These are phyloP conservation scores for Gracilaria gracilis DNA, from an alignment of 23 red algal genomes.

Conservation along the genomic window DNA sequence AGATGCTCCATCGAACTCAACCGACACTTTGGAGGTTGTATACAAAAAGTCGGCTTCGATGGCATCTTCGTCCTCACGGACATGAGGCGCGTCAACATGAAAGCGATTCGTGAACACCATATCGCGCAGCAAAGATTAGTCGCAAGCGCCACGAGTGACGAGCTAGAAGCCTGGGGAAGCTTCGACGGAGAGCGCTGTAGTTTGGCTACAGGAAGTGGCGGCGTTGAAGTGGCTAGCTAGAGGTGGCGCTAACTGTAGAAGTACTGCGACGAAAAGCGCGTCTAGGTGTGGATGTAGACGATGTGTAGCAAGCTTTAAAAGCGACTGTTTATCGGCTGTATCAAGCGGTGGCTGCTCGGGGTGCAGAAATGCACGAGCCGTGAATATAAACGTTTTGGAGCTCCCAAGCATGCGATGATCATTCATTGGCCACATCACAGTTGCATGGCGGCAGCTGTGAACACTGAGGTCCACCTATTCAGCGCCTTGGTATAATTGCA, in stretches of 20 bases:
- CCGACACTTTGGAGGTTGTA: constrained; percentile 55
- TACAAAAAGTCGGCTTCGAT: constrained; percentile 80
- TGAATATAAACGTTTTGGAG: constrained; percentile 1
- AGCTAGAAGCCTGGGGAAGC: background rate
- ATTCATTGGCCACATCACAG: background rate
- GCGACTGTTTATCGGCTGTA: too few species aligned
- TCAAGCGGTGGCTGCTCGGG: background rate
- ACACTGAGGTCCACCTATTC: background rate
- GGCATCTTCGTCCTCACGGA: constrained; percentile 23
- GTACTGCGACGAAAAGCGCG: background rate
- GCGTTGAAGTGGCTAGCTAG: background rate
- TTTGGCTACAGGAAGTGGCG: background rate
- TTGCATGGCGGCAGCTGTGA: background rate
- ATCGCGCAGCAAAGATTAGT: background rate
- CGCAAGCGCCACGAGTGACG: background rate
- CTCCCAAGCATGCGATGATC: background rate
- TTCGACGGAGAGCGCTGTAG: background rate
- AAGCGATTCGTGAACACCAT: constrained; percentile 76
- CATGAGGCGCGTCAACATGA: constrained; percentile 52
- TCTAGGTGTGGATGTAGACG: background rate
- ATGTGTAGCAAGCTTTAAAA: background rate
- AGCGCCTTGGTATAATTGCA: background rate
- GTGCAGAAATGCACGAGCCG: background rate
- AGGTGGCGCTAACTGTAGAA: too few species aligned
- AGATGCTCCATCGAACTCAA: constrained; percentile 49